phyloP scores from a whole-genome alignment of 352 stramenopile species.

The Globisporangium solare region DNA sequence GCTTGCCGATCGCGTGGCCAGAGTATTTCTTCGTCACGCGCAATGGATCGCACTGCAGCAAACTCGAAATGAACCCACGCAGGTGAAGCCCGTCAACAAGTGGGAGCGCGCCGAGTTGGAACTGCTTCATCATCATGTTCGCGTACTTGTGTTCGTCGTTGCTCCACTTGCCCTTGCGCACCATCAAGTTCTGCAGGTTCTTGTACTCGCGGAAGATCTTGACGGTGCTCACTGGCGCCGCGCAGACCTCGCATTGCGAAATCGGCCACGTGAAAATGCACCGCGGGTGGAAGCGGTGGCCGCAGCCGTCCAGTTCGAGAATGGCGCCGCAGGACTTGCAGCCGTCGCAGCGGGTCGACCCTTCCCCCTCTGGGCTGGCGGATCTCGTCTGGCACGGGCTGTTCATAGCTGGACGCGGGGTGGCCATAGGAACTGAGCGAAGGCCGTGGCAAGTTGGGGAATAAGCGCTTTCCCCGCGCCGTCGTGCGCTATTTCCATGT shows the following conservation, averaged over 20 bases:
- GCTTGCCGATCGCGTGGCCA: slow-evolving; percentile 70
- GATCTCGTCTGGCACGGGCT: slow-evolving; percentile 1
- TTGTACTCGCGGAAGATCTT: slow-evolving; percentile 49
- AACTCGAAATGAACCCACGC: slow-evolving; percentile 65
- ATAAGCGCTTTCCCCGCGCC: slow-evolving; percentile 20
- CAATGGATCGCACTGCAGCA: slow-evolving; percentile 79
- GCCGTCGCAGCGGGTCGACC: slow-evolving; percentile 58
- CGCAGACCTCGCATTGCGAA: slow-evolving; percentile 59
- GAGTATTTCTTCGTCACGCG: slow-evolving; percentile 80
- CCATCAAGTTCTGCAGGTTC: slow-evolving; percentile 34
- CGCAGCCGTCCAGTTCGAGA: slow-evolving; percentile 61
- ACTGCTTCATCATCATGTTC: slow-evolving; percentile 81
- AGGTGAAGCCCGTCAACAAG: slow-evolving; percentile 66
- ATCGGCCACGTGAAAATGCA: slow-evolving; percentile 72
- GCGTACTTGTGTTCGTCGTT: slow-evolving; percentile 75
- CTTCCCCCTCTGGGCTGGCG: slow-evolving; percentile 17
- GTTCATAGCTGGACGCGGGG: slow-evolving; percentile 12
- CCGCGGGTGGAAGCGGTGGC: slow-evolving; percentile 72
- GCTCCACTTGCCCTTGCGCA: slow-evolving; percentile 75
- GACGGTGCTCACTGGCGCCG: slow-evolving; percentile 29
- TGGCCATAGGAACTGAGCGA: background rate
- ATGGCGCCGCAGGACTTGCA: slow-evolving; percentile 71
- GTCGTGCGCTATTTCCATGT: background rate
- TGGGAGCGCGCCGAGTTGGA: slow-evolving; percentile 62
- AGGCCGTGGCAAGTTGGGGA: slow-evolving; percentile 21